Conservation (phyloP, 2,329 filamentous ascomycete species). For the Scleromitrula shiraiana region DNA sequence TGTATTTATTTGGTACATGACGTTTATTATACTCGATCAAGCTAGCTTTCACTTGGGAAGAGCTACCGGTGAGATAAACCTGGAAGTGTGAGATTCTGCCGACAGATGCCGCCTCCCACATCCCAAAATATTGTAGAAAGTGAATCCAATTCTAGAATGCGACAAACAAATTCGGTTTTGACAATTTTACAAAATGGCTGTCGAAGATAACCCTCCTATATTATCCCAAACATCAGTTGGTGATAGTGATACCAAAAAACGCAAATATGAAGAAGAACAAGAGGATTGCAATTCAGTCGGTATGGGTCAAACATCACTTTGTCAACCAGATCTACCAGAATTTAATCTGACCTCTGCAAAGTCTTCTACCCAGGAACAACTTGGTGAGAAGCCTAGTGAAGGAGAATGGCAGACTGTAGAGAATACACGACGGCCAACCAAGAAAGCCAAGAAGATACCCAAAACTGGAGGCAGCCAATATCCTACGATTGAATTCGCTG, state of each 20-base stretch:
- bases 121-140: background rate
- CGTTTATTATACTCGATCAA: too few relatives aligned
- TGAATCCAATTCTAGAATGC: background rate
- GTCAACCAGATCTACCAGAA: conserved; percentile 26
- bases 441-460: conserved; percentile 55
- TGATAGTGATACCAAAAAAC: conserved; percentile 22
- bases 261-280: conserved; percentile 23
- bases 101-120: background rate
- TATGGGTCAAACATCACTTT: conserved; percentile 21
- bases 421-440: conserved; percentile 40
- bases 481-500: conserved; percentile 50
- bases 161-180: background rate
- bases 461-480: conserved; percentile 48
- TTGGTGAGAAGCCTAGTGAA: background rate
- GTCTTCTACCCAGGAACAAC: conserved; percentile 14
- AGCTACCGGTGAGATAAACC: background rate
- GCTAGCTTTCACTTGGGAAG: too few relatives aligned
- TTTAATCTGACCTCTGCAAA: conserved; percentile 28
- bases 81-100: conserved; percentile 7
- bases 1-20: too few relatives aligned
- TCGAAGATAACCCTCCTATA: background rate
- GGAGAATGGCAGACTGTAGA: conserved; percentile 46
- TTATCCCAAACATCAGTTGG: conserved; percentile 29
- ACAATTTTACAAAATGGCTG: background rate
- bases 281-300: conserved; percentile 9